Conservation (phyloP, 1,139 yeast genomes). For the Nadsonia commutata region DNA sequence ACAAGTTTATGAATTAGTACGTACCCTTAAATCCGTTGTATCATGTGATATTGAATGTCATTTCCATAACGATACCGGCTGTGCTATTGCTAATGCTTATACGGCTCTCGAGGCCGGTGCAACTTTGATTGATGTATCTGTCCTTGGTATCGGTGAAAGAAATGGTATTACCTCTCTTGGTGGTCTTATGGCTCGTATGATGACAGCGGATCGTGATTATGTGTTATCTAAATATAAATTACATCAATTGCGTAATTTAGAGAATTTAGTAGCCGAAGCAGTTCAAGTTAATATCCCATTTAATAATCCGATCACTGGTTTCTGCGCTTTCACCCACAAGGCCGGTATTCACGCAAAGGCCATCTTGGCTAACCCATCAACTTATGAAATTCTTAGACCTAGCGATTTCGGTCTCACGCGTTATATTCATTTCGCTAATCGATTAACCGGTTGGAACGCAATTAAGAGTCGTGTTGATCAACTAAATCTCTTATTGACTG, state of each 20-base stretch:
- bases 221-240: conserved; percentile 89
- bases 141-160: conserved; percentile 96
- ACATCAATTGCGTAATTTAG: conserved; percentile 91
- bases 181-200: conserved; percentile 98
- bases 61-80: conserved; percentile 98
- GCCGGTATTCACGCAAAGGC: conserved; percentile 99
- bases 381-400: conserved; percentile 92
- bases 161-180: conserved; percentile 97
- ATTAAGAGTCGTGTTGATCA: conserved; percentile 97
- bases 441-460: conserved; percentile 98
- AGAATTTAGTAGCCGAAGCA: conserved; percentile 91
- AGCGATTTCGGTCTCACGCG: conserved; percentile 89
- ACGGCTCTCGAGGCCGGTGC: conserved; percentile 98
- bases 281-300: conserved; percentile 95
- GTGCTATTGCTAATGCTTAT: conserved; percentile 97
- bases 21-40: conserved; percentile 85
- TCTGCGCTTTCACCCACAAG: conserved; percentile 98
- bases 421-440: conserved; percentile 93
- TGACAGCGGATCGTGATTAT: conserved; percentile 95
- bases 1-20: conserved; percentile 92
- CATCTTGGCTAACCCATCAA: conserved; percentile 93
- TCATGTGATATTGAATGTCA: conserved; percentile 97
- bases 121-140: conserved; percentile 84
- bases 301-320: conserved; percentile 97
- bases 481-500: conserved; percentile 77